These are phyloP conservation scores for Elaeagnus macrophylla DNA, from an alignment of 306 rosid genomes.

Conservation along the genomic window DNA sequence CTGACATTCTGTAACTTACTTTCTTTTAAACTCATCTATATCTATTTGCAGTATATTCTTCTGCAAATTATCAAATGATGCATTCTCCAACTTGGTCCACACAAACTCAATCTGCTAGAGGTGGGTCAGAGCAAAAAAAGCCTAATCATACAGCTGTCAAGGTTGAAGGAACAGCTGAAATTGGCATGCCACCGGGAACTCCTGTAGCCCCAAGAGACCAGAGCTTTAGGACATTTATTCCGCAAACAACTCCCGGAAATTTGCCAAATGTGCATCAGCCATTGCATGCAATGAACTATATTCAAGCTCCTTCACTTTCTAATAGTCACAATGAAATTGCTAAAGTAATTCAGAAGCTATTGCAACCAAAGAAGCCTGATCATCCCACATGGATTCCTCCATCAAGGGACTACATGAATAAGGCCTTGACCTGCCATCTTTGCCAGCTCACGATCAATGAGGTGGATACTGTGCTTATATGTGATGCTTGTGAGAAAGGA, in stretches of 20 bases:
- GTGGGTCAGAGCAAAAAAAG: conserved; percentile 53
- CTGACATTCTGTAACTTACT: conserved; percentile 4
- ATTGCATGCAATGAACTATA: conserved; percentile 44
- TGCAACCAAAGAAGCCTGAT: conserved; percentile 74
- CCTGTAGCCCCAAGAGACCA: conserved; percentile 46
- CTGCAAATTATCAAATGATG: conserved; percentile 38
- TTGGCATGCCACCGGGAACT: conserved; percentile 28
- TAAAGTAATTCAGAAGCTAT: conserved; percentile 63
- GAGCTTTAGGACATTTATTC: conserved; percentile 49
- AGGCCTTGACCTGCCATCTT: conserved; percentile 73
- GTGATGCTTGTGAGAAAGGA: conserved; percentile 97
- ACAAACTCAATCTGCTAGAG: conserved; percentile 61
- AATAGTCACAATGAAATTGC: conserved; percentile 67
- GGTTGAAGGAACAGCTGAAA: conserved; percentile 46
- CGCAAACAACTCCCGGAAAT: conserved; percentile 62
- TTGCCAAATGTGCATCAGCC: conserved; percentile 43
- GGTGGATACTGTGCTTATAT: conserved; percentile 77
- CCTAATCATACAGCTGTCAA: conserved; percentile 38
- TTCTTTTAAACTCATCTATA: conserved; percentile 4
- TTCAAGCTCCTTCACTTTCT: conserved; percentile 55
- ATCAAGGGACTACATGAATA: conserved; percentile 96
- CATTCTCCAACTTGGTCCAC: conserved; percentile 66
- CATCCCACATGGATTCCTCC: conserved; percentile 97
- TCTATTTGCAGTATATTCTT: conserved; percentile 38
- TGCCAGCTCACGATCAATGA: conserved; percentile 74